Base-by-base conservation (phyloP, 2,329 filamentous ascomycete species). In the Macrophomina tecta region DNA sequence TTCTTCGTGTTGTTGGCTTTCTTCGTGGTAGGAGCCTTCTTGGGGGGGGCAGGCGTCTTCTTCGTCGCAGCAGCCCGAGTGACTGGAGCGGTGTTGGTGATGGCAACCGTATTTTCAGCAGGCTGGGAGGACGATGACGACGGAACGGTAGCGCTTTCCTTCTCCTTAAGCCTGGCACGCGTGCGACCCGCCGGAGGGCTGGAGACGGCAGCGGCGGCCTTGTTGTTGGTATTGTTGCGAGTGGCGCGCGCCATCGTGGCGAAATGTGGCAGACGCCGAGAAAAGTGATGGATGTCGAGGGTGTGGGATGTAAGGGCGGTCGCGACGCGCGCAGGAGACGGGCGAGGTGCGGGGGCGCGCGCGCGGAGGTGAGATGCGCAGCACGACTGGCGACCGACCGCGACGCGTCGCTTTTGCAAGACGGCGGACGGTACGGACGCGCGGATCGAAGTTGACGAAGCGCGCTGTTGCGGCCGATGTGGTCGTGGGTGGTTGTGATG, bases 161-260 rank as follows among this genome's bases (percentile, higher is more conserved):
- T 61, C 56, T 61, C 58, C 58, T 62, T 62, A 30, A 40, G 34
- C 48, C 53, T 64, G 34, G 61, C 52, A n/a, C 61, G 61, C 18
- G 61, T 64, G 34, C 61, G 61, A 28, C 40, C 18, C 12, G 61
- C 61, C 28, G 48, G 61, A 30, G 61, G 61, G 11, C 61, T 64
- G 36, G 32, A 53, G 16, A 48, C 9, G 9, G 48, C 61, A 9
- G 46, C 46, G 7, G 28, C 48, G 28, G 49, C 34, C 46, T 52
- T 53, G 46, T 32, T 40, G 46, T 40, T 52, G 36, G 7, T 38
- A 8, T 12, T 38, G 7, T 23, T 23, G 11, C 34, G 45, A 4
- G 53, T 52, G 9, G 53, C 45, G 23, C 53, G 64, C 46, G 64
- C 64, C 64, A 66, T 66, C 4, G 32, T 52, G 53, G 12, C n/a